phyloP scores from a whole-genome alignment of 192 early-diverging fungal genomes.

The Pecoramyces ruminantium region DNA sequence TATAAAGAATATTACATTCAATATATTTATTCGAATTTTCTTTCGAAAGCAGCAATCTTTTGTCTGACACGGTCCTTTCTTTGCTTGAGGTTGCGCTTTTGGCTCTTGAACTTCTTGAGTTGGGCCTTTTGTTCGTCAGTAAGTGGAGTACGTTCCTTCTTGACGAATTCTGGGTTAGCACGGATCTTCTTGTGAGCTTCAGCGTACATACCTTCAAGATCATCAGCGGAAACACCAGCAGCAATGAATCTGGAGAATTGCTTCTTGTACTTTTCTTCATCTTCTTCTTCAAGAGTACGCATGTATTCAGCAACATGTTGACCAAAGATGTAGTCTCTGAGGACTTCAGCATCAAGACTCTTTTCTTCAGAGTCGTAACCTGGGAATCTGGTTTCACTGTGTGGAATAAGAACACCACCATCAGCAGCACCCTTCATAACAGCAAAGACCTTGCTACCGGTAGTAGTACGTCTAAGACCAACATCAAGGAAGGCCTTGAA shows the following conservation, averaged over 20 bases:
- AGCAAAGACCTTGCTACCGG: slow-evolving; percentile 91
- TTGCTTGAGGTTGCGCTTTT: slow-evolving; percentile 73
- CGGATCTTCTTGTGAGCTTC: slow-evolving; percentile 88
- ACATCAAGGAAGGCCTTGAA: slow-evolving; percentile 97
- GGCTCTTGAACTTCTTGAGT: slow-evolving; percentile 58
- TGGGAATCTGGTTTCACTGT: slow-evolving; percentile 92
- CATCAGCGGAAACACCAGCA: slow-evolving; percentile 68
- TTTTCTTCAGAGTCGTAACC: slow-evolving; percentile 79
- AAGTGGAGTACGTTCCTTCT: slow-evolving; percentile 26
- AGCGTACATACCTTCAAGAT: slow-evolving; percentile 87
- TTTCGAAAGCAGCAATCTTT: slow-evolving; percentile 26
- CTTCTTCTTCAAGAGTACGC: slow-evolving; percentile 94
- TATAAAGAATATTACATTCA: background rate
- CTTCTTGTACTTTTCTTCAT: slow-evolving; percentile 91
- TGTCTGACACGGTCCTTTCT: slow-evolving; percentile 72
- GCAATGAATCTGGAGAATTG: slow-evolving; percentile 90
- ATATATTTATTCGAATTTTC: background rate
- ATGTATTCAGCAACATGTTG: slow-evolving; percentile 97
- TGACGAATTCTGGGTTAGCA: slow-evolving; percentile 53
- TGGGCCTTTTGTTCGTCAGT: slow-evolving; percentile 48
- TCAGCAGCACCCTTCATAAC: slow-evolving; percentile 98
- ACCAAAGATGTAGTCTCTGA: slow-evolving; percentile 95
- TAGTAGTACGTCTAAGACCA: slow-evolving; percentile 92
- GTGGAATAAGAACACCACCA: slow-evolving; percentile 93
- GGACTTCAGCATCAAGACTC: slow-evolving; percentile 76